These are phyloP conservation scores for Alternaria ethzedia DNA, from an alignment of 2,329 filamentous ascomycete species.

Conservation along the genomic window DNA sequence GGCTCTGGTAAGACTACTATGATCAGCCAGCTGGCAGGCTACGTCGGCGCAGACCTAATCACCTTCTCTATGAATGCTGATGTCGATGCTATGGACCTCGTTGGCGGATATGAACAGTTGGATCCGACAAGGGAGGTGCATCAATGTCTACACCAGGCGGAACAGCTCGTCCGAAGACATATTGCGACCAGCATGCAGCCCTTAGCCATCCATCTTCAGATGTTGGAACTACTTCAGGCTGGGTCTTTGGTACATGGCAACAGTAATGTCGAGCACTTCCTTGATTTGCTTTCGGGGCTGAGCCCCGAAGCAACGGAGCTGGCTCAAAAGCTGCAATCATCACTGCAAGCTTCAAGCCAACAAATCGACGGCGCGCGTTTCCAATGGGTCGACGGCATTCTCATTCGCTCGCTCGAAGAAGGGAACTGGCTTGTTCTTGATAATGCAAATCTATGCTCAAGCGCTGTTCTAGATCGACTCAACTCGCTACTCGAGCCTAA, in stretches of 20 bases:
- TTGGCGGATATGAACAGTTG: slow-evolving; percentile 94
- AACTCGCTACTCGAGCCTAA: slow-evolving; percentile 94
- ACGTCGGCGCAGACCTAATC: slow-evolving; percentile 76
- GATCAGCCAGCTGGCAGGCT: slow-evolving; percentile 78
- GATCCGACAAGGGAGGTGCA: slow-evolving; percentile 79
- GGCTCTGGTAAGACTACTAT: slow-evolving; percentile 87
- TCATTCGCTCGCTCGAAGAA: slow-evolving; percentile 83
- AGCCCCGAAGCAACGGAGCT: slow-evolving; percentile 36
- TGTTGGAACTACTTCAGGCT: slow-evolving; percentile 32
- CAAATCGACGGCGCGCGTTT: slow-evolving; percentile 77
- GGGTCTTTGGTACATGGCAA: background rate
- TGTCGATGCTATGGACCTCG: slow-evolving; percentile 94
- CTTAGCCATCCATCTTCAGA: slow-evolving; percentile 9
- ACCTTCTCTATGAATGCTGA: slow-evolving; percentile 93
- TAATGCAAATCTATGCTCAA: slow-evolving; percentile 95
- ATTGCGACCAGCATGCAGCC: slow-evolving; percentile 21
- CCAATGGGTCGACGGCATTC: slow-evolving; percentile 93
- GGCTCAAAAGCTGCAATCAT: slow-evolving; percentile 56
- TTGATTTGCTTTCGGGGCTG: slow-evolving; percentile 17
- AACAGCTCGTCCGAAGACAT: slow-evolving; percentile 57
- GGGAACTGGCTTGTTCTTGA: slow-evolving; percentile 95
- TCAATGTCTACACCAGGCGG: slow-evolving; percentile 62
- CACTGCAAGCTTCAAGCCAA: slow-evolving; percentile 61
- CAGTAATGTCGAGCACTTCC: slow-evolving; percentile 13
- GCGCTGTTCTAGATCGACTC: slow-evolving; percentile 89